These are phyloP conservation scores for Paracorniculantispora psalliotae DNA, from an alignment of 2,329 filamentous ascomycete genomes.

Conservation along the genomic window DNA sequence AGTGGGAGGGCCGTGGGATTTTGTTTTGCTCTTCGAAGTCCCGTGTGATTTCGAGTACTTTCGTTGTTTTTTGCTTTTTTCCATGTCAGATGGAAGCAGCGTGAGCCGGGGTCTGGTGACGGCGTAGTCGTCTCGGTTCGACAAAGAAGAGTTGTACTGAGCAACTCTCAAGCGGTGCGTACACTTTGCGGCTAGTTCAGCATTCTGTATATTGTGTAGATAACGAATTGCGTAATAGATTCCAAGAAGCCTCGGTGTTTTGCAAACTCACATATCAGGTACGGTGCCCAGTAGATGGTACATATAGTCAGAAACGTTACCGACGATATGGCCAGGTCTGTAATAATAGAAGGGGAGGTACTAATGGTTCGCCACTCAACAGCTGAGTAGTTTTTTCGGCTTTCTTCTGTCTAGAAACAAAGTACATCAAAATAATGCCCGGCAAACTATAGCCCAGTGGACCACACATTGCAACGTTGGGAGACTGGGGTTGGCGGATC, in stretches of 20 bases:
- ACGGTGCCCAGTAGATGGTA: constrained; percentile 13
- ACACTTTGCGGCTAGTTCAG: neutral
- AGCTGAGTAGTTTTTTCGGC: neutral
- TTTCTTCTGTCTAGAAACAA: neutral
- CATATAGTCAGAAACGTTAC: constrained; percentile 19
- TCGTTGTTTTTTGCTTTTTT: neutral
- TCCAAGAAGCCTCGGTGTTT: neutral
- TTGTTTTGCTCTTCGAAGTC: neutral
- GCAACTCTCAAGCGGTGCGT: neutral
- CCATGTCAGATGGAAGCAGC: neutral
- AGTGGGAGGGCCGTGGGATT: neutral
- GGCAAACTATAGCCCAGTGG: constrained; percentile 19
- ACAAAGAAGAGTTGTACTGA: neutral
- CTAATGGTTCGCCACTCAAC: constrained; percentile 21
- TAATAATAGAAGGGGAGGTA: constrained; percentile 11
- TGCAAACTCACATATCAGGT: neutral
- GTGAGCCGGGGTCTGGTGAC: neutral
- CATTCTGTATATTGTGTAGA: neutral
- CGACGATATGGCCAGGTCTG: constrained; percentile 23
- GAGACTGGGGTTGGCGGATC: neutral
- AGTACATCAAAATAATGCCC: neutral
- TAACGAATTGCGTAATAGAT: neutral
- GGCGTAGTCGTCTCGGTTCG: neutral
- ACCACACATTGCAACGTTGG: constrained; percentile 31
- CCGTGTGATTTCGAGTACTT: neutral